Evolutionary conservation across 352 stramenopile species (phyloP).

Genomic region (Globisporangium viniferum): DNA sequence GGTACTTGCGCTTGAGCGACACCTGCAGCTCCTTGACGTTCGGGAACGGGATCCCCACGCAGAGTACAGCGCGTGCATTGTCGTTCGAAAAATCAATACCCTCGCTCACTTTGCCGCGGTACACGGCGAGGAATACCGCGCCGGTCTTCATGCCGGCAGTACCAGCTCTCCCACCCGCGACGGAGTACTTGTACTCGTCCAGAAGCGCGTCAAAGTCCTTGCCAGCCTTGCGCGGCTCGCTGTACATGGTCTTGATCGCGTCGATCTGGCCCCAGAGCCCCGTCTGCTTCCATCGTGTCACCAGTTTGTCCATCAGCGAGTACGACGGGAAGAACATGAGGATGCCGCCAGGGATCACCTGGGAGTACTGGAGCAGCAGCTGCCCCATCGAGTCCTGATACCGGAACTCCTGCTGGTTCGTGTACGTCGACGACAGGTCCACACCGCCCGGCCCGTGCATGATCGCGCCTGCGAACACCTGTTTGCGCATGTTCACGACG

Average conservation of each 20-base stretch:
- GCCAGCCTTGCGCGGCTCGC: conserved; percentile 64
- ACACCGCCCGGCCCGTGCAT: conserved; percentile 67
- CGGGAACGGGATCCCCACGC: conserved; percentile 98
- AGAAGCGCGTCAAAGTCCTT: conserved; percentile 82
- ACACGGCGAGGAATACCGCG: conserved; percentile 97
- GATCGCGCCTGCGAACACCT: conserved; percentile 75
- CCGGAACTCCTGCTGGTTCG: conserved; percentile 73
- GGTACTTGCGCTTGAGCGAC: conserved; percentile 75
- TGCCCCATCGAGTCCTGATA: conserved; percentile 85
- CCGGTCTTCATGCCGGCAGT: conserved; percentile 46
- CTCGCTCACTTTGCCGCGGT: conserved; percentile 98
- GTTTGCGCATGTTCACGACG: conserved; percentile 85
- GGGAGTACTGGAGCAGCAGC: conserved; percentile 64
- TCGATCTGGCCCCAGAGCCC: conserved; percentile 63
- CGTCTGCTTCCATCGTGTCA: conserved; percentile 62
- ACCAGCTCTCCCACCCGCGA: conserved; percentile 22
- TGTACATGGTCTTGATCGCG: conserved; percentile 58
- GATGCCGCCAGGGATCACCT: conserved; percentile 68
- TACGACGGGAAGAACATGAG: conserved; percentile 89
- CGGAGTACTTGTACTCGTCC: conserved; percentile 67
- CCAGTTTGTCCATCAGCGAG: conserved; percentile 70
- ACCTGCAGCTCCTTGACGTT: conserved; percentile 93
- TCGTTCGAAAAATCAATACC: conserved; percentile 98
- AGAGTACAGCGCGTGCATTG: conserved; percentile 94
- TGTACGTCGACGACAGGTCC: conserved; percentile 73